Conservation (phyloP, 768 basidiomycete species). For the Imleria badia region DNA sequence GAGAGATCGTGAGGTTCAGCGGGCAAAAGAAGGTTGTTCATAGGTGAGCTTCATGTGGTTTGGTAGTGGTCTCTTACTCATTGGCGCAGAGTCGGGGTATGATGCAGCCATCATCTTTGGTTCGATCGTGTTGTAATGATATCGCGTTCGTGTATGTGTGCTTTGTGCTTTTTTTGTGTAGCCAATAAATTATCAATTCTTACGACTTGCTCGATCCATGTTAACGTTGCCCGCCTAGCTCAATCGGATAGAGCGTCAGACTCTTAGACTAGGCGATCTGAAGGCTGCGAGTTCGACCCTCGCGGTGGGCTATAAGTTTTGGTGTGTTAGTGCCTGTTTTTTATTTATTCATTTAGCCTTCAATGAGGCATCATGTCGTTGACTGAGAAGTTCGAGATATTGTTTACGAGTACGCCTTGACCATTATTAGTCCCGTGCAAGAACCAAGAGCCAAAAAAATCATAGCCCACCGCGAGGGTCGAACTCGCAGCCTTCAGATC, state of each 20-base stretch:
- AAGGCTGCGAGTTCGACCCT: constrained; percentile 67
- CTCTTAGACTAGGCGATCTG: constrained; percentile 55
- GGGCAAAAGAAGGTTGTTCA: constrained; percentile 58
- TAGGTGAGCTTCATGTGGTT: constrained; percentile 29
- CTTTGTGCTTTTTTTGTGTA: not conserved
- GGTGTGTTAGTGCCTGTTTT: not conserved
- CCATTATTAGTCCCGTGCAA: too few relatives aligned
- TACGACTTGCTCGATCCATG: too few relatives aligned
- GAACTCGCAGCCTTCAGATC: constrained; percentile 84
- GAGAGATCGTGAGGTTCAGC: constrained; percentile 86
- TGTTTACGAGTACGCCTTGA: too few relatives aligned
- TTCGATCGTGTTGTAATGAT: constrained; percentile 1
- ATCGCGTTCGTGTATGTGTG: not conserved
- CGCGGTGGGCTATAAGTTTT: constrained; percentile 51
- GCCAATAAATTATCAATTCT: not conserved
- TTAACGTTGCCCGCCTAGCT: constrained; percentile 52
- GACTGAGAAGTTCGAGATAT: too few relatives aligned
- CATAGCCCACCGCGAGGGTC: constrained; percentile 80
- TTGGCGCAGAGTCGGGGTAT: constrained; percentile 32
- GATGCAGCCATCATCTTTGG: not conserved
- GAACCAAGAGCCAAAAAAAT: not conserved
- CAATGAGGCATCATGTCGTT: too few relatives aligned
- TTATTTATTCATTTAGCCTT: not conserved
- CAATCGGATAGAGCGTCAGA: constrained; percentile 71
- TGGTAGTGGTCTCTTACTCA: not conserved